phyloP scores from a whole-genome alignment of 352 stramenopile species.

The Pythium dissimile region DNA sequence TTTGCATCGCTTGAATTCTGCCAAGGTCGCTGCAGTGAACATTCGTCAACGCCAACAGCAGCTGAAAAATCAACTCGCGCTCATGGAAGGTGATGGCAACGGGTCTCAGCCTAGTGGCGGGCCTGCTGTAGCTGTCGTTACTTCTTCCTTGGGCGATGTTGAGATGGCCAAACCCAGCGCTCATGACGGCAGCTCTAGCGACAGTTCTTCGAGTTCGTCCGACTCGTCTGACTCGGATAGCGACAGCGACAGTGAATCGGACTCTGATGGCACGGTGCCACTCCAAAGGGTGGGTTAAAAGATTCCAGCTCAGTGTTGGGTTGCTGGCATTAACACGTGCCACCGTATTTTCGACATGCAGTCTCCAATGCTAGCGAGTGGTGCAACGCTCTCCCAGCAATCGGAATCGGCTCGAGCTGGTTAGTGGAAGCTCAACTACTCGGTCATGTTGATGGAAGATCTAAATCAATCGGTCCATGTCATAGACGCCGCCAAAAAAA shows the following conservation, averaged over 20 bases:
- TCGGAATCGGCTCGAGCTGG: slow-evolving; percentile 24
- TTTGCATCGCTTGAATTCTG: slow-evolving; percentile 70
- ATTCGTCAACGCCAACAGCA: slow-evolving; percentile 71
- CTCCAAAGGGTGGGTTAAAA: slow-evolving; percentile 81
- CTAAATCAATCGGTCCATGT: slow-evolving; percentile 13
- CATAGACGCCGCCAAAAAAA: slow-evolving; percentile 71
- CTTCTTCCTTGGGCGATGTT: slow-evolving; percentile 26
- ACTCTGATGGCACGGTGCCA: slow-evolving; percentile 65
- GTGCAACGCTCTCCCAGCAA: slow-evolving; percentile 19
- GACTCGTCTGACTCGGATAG: slow-evolving; percentile 83
- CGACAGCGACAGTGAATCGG: slow-evolving; percentile 83
- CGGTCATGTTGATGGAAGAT: slow-evolving; percentile 1
- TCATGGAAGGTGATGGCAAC: slow-evolving; percentile 52
- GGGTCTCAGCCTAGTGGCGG: slow-evolving; percentile 7
- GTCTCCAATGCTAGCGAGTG: slow-evolving; percentile 21
- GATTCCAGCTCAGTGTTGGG: slow-evolving; percentile 21
- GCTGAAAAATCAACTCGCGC: slow-evolving; percentile 72
- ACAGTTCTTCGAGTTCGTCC: slow-evolving; percentile 77
- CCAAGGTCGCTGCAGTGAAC: slow-evolving; percentile 77
- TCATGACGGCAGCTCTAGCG: slow-evolving; percentile 39
- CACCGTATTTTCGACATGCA: slow-evolving; percentile 26
- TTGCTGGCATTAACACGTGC: slow-evolving; percentile 26
- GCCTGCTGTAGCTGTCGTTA: background rate
- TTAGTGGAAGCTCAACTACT: slow-evolving; percentile 7
- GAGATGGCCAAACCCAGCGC: slow-evolving; percentile 36